Base-by-base conservation (phyloP, 176 grass and related monocot species). In the Hsuehochloa calcarea region DNA sequence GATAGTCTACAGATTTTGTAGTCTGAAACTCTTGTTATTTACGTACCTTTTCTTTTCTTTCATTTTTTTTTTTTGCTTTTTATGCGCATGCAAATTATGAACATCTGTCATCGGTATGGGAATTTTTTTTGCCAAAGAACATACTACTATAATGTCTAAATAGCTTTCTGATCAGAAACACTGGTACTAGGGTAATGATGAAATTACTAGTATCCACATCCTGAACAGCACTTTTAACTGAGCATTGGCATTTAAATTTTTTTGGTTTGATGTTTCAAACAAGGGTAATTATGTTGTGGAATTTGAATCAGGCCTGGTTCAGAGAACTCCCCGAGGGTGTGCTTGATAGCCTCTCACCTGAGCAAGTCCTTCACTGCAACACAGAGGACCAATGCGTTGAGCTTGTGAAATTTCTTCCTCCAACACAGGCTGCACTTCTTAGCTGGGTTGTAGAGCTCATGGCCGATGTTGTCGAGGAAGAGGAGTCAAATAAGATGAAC, bases 401-500 rank as follows among this genome's bases (percentile, higher is more conserved):
- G 74, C 89, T 95, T 3, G 85, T 93, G 72, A 92, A 87, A 19
- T 73, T 90, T 59, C 87, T 98, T 87, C 93, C 88, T 16, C 80
- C 78, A 62, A 95, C 96, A 11, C 83, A 95, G 43, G 82, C 91
- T 82, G 91, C 93, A 73, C 96, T 98, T 73, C 91, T 98, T 72
- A 86, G 72, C 47, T 98, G 96, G 96, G 91, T 92, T 15, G 83
- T 98, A 6, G 96, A 98, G 78, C 89, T 98, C 62, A 98, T 95
- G 96, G 89, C 87, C 34, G 93, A 98, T 67, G 91, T 98, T 41
- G 96, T 93, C 25, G 89, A 98, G 82, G 93, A 98, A 89, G 96
- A 98, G 82, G 93, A 90, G 65, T 75, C 82, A 62, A 98, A 95
- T 71, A 98, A 98, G 85, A 98, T 98, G 96, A 95, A 98, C 43